A percentile compares a stretch with the other conserved stretches of the same genome.
phyloP scores from a whole-genome alignment of 2,329 filamentous ascomycete species.

The Seiridium cupressi region DNA sequence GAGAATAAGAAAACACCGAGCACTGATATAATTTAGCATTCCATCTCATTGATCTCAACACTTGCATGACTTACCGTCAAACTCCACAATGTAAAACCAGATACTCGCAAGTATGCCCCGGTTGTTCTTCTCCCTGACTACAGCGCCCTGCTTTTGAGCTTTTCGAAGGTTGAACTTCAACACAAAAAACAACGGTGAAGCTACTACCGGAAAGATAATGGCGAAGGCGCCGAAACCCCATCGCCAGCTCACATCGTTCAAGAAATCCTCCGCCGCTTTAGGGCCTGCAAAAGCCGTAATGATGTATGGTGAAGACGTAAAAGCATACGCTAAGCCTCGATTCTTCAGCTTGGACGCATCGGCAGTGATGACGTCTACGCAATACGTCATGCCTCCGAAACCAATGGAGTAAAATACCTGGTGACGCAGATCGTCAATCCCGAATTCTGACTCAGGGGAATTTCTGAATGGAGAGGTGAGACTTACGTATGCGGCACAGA shows the following conservation, averaged over 20 bases:
- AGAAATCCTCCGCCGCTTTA: slow-evolving; percentile 46
- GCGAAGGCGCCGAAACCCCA: slow-evolving; percentile 64
- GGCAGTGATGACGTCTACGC: slow-evolving; percentile 59
- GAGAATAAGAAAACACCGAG: slow-evolving; percentile 49
- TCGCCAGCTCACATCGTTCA: slow-evolving; percentile 50
- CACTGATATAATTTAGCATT: slow-evolving; percentile 15
- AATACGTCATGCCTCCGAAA: slow-evolving; percentile 52
- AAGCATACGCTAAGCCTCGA: slow-evolving; percentile 52
- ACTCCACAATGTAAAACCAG: slow-evolving; percentile 46
- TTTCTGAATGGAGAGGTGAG: neutral
- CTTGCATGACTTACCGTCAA: slow-evolving; percentile 35
- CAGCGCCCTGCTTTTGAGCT: slow-evolving; percentile 43
- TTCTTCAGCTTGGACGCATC: slow-evolving; percentile 61
- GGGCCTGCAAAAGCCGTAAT: slow-evolving; percentile 58
- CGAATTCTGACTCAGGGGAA: neutral
- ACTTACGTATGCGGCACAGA: slow-evolving; percentile 42
- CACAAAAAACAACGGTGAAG: slow-evolving; percentile 51
- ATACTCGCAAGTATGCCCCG: slow-evolving; percentile 42
- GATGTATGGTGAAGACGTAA: slow-evolving; percentile 60
- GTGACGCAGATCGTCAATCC: neutral
- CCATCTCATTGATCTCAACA: neutral
- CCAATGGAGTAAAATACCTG: slow-evolving; percentile 61
- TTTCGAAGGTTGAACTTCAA: slow-evolving; percentile 51
- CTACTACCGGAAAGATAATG: slow-evolving; percentile 57
- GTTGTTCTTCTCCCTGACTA: slow-evolving; percentile 33